Evolutionary conservation across 441 rosid species (phyloP), one percentile per base, ranked within the genome.

Genomic region (Sinapis alba): DNA sequence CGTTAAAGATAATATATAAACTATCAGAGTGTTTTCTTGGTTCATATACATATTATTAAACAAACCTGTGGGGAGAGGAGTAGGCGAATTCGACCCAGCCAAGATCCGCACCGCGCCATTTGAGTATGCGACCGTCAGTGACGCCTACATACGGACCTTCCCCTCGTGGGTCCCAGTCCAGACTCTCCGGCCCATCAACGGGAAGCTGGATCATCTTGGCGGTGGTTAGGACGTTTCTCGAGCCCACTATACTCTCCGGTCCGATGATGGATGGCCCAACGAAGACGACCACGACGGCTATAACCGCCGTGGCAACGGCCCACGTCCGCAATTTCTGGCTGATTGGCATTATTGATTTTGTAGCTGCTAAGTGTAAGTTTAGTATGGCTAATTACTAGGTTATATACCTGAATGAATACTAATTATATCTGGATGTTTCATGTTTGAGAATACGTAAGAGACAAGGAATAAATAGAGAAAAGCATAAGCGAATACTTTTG

Each of bases 171-270:
- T 78, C 82, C 74, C 74, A 78, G 63, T 73, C 82, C 7, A 78
- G 6, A 56, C 82, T 74, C 72, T 78, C 82, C 26, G 82, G 82
- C 15, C 83, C 69, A 24, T 87, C 88, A 5, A 77, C 84, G 1
- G 72, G 51, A 28, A 85, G 69, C 0, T 68, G 74, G 71, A 86
- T 36, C 63, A 73, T 64, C 62, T 43, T 58, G 4, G 86, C 77
- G 19, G 32, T 32, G 62, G 74, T 77, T 11, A 87, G 85, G 34
- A 23, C 9, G 38, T 77, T 72, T n/a, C 20, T 26, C 2, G 91
- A 83, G 19, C 79, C 79, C 21, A 32, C 73, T 27, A 86, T 41
- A 10, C 51, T 28, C 53, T 83, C 83, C 13, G 88, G 85, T 30
- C 79, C 79, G 6, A 83, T 73, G 30, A 81, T 60, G 13, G 51